These are phyloP conservation scores for Chlamydomonas reinhardtii DNA, from an alignment of 163 green algal genomes.

Conservation along the genomic window DNA sequence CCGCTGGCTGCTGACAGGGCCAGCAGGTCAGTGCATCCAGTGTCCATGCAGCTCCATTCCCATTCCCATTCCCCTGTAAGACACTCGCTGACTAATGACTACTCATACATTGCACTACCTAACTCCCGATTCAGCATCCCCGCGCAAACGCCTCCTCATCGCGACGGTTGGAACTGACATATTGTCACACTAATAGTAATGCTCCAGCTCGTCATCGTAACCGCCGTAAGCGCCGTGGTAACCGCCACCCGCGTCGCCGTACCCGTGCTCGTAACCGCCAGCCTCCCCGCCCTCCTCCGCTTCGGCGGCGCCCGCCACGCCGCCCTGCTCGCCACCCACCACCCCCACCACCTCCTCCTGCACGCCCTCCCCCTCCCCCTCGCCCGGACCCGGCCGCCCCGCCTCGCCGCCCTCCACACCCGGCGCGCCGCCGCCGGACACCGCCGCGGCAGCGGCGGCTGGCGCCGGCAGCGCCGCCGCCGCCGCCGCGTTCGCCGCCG, in stretches of 20 bases:
- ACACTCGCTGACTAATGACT: too few species aligned
- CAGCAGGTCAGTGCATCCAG: too few species aligned
- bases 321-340: conserved; percentile 2
- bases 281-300: not conserved
- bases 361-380: not conserved
- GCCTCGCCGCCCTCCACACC: not conserved
- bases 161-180: too few species aligned
- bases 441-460: not conserved
- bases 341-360: not conserved
- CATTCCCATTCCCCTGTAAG: too few species aligned
- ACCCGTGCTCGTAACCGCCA: not conserved
- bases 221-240: conserved; percentile 7
- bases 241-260: not conserved
- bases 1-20: too few species aligned
- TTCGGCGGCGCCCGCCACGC: not conserved
- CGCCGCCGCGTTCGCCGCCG: not conserved
- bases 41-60: too few species aligned
- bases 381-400: not conserved
- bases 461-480: conserved; percentile 10
- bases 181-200: conserved; percentile 41
- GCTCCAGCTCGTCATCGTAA: conserved; percentile 41
- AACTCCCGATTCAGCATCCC: too few species aligned
- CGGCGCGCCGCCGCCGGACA: not conserved
- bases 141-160: too few species aligned
- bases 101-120: too few species aligned